Conservation (phyloP, 345 rosid species). For the Excoecaria agallocha region DNA sequence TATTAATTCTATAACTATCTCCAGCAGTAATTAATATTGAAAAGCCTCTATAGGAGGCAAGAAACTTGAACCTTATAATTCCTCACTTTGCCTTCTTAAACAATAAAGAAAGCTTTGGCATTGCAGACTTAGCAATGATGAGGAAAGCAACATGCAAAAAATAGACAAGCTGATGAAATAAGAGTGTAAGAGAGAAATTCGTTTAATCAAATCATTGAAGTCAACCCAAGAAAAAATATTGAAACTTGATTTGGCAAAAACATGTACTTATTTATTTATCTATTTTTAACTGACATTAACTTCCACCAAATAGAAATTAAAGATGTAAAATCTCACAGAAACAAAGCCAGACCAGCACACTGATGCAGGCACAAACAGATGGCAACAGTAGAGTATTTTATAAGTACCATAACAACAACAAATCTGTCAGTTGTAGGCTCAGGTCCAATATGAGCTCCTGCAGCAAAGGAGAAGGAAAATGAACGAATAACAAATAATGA, state of each 20-base stretch:
- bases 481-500: background rate
- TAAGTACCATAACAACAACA: constrained; percentile 88
- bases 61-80: background rate
- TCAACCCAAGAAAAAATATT: background rate
- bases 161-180: background rate
- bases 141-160: background rate
- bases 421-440: constrained; percentile 99
- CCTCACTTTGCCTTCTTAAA: background rate
- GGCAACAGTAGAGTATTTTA: background rate
- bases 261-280: background rate
- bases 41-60: background rate
- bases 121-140: background rate
- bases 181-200: background rate
- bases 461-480: constrained; percentile 15
- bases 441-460: constrained; percentile 99
- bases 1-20: background rate
- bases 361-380: background rate
- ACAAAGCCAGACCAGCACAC: background rate
- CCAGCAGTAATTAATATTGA: background rate
- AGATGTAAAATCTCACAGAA: background rate
- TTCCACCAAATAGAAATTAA: background rate
- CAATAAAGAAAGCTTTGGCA: background rate
- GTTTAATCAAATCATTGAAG: background rate
- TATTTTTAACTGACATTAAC: background rate
- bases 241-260: background rate